Evolutionary conservation across 2,329 filamentous ascomycete genomes (phyloP).

Genomic region (Emergomyces africanus): DNA sequence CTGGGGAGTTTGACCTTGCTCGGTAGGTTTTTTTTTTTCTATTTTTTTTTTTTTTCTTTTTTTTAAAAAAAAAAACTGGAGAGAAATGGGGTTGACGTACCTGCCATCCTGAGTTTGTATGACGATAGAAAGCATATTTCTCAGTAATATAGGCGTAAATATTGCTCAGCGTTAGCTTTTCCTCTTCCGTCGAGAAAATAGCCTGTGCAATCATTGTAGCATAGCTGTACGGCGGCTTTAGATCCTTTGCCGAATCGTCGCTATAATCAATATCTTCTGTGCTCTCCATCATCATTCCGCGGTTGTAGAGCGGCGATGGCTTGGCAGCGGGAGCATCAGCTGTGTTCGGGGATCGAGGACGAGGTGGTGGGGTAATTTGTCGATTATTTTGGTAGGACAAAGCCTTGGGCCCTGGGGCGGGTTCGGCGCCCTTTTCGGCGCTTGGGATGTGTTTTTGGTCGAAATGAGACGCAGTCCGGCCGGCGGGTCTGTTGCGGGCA

Average conservation of each 20-base stretch:
- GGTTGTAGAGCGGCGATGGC: slow-evolving; percentile 36
- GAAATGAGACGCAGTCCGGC: slow-evolving; percentile 8
- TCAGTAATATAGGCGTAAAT: slow-evolving; percentile 91
- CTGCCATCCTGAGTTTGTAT: slow-evolving; percentile 79
- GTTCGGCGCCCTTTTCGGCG: background rate
- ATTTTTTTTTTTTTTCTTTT: too few species aligned
- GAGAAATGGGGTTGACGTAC: slow-evolving; percentile 34
- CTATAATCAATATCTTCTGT: slow-evolving; percentile 47
- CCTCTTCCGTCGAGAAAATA: slow-evolving; percentile 72
- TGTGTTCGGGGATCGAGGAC: slow-evolving; percentile 9
- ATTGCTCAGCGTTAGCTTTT: slow-evolving; percentile 79
- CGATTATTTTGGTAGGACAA: slow-evolving; percentile 31
- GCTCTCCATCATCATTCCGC: slow-evolving; percentile 41
- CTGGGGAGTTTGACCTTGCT: too few species aligned
- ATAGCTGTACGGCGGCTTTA: slow-evolving; percentile 95
- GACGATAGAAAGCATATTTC: slow-evolving; percentile 85
- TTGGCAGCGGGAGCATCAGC: slow-evolving; percentile 13
- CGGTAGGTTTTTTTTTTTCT: too few species aligned
- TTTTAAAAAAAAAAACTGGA: background rate
- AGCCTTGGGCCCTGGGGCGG: slow-evolving; percentile 13
- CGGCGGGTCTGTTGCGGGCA: slow-evolving; percentile 10
- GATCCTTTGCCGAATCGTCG: slow-evolving; percentile 69
- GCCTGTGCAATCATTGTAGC: slow-evolving; percentile 95
- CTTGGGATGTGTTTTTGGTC: background rate
- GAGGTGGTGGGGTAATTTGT: slow-evolving; percentile 18